Base-by-base conservation (phyloP, 2,329 filamentous ascomycete species). In the Trichoderma breve region DNA sequence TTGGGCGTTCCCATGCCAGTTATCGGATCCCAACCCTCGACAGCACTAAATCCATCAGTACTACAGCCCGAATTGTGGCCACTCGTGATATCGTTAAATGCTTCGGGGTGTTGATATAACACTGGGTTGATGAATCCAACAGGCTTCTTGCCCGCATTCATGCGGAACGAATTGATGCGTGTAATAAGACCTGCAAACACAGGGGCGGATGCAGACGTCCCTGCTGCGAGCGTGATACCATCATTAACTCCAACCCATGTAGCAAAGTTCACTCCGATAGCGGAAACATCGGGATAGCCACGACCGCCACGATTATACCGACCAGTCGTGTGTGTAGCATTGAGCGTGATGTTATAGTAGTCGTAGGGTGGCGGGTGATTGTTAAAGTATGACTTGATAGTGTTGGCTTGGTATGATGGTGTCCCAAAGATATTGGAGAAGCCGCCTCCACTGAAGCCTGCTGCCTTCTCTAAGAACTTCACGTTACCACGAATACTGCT, bases 341-440 rank as follows among this genome's bases (percentile, higher is more conserved):
- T 77, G 69, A 82, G 61, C 9, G 34, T 47, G 36, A 39, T 30
- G 36, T 39, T 47, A 24, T 63, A 63, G 1, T 43, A 63, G 11
- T 39, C 34, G 34, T 63, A 63, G 6, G 61, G 32, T 18, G 61
- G 61, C 3, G 32, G 32, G 21, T 78, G 68, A 81, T 77, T 26
- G 73, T 70, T 74, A 15, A 84, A 84, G 75, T 80, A 86, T 11
- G 76, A 74, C 8, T 77, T 73, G 6, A 86, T 81, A 8, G 82
- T 82, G 0, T 74, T 69, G n/a, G 79, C 75, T 74, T 88, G 86
- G 76, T 87, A 87, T 11, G 76, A 73, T 0, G 86, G 85, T 4
- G 84, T 74, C 2, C 79, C 74, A 72, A 86, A 86, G 74, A 84
- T 80, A 74, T 86, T 84, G 71, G 79, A 82, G 77, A 86, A 86